Evolutionary conservation across 176 grass and related monocot species (phyloP).

Genomic region (Bonia amplexicaulis): DNA sequence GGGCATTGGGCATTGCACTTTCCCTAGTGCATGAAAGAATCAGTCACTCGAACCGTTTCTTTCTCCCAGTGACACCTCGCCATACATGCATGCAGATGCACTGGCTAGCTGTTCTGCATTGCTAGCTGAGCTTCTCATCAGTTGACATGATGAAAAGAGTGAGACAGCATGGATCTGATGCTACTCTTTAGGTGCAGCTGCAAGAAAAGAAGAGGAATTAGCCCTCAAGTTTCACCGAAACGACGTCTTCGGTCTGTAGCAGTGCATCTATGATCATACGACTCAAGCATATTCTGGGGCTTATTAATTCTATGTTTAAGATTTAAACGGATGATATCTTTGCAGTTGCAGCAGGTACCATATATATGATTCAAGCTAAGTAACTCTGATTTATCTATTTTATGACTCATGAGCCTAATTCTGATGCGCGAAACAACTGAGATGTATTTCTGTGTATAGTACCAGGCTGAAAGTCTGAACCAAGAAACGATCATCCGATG

Average conservation of each 20-base stretch:
- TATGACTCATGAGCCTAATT: neutral
- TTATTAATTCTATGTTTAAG: neutral
- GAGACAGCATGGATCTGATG: conserved; percentile 34
- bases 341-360: neutral
- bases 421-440: neutral
- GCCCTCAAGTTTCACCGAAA: neutral
- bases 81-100: neutral
- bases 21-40: conserved; percentile 41
- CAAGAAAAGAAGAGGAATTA: neutral
- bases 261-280: neutral
- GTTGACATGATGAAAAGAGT: neutral
- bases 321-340: neutral
- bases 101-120: neutral
- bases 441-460: neutral
- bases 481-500: neutral
- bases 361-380: neutral
- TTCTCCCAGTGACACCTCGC: neutral
- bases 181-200: conserved; percentile 16
- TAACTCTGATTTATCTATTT: neutral
- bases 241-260: conserved; percentile 30
- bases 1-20: neutral
- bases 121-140: neutral
- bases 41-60: conserved; percentile 22
- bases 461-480: neutral
- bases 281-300: neutral